Conservation (phyloP, 1,284 basidiomycete genomes). For the Schizophyllum commune region DNA sequence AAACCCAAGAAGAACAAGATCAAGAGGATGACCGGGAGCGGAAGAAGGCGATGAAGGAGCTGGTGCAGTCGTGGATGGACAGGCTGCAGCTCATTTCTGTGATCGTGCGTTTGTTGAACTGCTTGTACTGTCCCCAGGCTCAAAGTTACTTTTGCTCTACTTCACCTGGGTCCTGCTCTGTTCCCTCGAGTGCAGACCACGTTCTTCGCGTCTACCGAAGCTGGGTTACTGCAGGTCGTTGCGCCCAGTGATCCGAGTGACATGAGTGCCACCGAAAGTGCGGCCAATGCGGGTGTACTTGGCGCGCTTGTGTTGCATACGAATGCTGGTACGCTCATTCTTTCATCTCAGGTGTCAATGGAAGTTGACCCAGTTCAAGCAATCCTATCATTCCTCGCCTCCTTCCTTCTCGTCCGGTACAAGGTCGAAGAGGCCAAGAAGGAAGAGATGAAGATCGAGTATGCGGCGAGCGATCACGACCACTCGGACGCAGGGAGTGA, state of each 20-base stretch:
- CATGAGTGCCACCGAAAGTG: constrained; percentile 18
- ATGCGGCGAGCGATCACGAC: neutral
- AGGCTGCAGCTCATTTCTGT: constrained; percentile 50
- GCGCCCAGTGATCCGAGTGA: constrained; percentile 21
- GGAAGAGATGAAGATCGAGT: constrained; percentile 26
- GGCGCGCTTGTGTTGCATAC: constrained; percentile 47
- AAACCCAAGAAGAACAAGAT: constrained; percentile 42
- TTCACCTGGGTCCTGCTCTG: no score
- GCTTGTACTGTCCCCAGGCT: neutral
- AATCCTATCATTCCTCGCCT: constrained; percentile 48
- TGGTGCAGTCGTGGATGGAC: constrained; percentile 55
- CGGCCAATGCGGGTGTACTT: constrained; percentile 39
- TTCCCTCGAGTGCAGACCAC: constrained; percentile 35
- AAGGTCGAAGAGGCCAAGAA: constrained; percentile 43
- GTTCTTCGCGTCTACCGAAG: constrained; percentile 54
- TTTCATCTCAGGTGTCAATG: neutral
- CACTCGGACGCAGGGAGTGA: neutral
- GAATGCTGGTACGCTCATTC: constrained; percentile 36
- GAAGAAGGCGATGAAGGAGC: constrained; percentile 36
- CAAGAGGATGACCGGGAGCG: constrained; percentile 35
- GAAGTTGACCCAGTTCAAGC: constrained; percentile 22
- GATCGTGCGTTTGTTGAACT: constrained; percentile 32
- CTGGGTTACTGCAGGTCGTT: constrained; percentile 39
- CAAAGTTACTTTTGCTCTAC: no score
- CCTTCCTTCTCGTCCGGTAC: constrained; percentile 49